Conservation (phyloP, 495 filamentous ascomycete species). For the Xylaria bambusicola region DNA sequence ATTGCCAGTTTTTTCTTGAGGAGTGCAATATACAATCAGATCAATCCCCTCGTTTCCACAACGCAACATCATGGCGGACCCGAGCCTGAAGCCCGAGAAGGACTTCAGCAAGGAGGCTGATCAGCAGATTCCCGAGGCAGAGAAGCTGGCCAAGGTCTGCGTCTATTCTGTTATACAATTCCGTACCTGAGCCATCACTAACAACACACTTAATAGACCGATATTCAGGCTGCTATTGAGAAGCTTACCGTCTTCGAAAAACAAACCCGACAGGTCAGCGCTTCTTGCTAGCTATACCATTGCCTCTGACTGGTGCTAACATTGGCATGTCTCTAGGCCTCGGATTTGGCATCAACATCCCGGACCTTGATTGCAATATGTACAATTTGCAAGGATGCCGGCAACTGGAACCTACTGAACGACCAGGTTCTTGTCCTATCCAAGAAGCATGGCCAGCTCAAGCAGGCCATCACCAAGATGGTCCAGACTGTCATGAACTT, state of each 20-base stretch:
- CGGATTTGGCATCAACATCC: constrained; percentile 92
- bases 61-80: constrained; percentile 45
- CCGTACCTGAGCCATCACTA: constrained; percentile 17
- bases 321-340: constrained; percentile 60
- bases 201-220: constrained; percentile 52
- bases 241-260: constrained; percentile 91
- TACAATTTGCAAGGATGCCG: constrained; percentile 88
- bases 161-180: constrained; percentile 5
- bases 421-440: constrained; percentile 94
- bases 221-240: constrained; percentile 84
- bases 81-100: constrained; percentile 62
- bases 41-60: background rate
- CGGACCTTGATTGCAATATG: constrained; percentile 83
- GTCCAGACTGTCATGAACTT: constrained; percentile 94
- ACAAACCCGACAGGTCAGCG: constrained; percentile 84
- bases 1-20: background rate
- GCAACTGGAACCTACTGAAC: constrained; percentile 90
- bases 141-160: constrained; percentile 81
- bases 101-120: constrained; percentile 89
- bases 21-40: background rate
- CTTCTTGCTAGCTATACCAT: background rate
- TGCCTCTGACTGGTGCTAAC: constrained; percentile 20
- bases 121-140: constrained; percentile 82
- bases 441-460: constrained; percentile 99
- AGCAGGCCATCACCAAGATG: constrained; percentile 98